phyloP scores from a whole-genome alignment of 2,329 filamentous ascomycete genomes.

The Penicillium sp. region DNA sequence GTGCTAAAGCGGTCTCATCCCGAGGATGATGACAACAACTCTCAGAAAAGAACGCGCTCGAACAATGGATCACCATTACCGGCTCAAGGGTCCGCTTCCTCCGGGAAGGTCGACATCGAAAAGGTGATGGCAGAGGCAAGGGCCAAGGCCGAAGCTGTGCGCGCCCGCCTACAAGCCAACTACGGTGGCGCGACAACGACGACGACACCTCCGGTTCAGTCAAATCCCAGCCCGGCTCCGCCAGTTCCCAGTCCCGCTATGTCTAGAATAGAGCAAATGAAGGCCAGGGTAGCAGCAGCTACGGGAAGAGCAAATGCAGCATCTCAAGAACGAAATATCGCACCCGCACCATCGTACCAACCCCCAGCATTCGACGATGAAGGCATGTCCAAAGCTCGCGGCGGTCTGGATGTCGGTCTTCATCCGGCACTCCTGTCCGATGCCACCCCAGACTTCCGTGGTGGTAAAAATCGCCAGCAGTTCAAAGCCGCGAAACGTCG shows the following conservation, averaged over 20 bases:
- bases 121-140: conserved; percentile 49
- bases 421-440: conserved; percentile 69
- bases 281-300: conserved; percentile 74
- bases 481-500: conserved; percentile 56
- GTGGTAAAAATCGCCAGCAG: conserved; percentile 43
- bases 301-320: conserved; percentile 52
- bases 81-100: conserved; percentile 31
- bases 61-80: conserved; percentile 51
- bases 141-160: conserved; percentile 50
- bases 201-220: conserved; percentile 23
- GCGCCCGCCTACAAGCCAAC: conserved; percentile 45
- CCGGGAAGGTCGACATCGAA: conserved; percentile 45
- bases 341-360: conserved; percentile 37
- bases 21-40: conserved; percentile 45
- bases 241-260: conserved; percentile 44
- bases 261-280: conserved; percentile 73
- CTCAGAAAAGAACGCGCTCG: conserved; percentile 50
- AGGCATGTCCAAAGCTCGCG: conserved; percentile 52
- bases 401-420: conserved; percentile 70
- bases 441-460: conserved; percentile 44
- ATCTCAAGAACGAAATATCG: conserved; percentile 46
- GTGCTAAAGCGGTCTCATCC: conserved; percentile 50
- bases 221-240: conserved; percentile 38
- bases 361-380: conserved; percentile 51
- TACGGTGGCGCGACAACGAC: conserved; percentile 32